Evolutionary conservation across 306 rosid genomes (phyloP).

Genomic region (Comarum palustre): DNA sequence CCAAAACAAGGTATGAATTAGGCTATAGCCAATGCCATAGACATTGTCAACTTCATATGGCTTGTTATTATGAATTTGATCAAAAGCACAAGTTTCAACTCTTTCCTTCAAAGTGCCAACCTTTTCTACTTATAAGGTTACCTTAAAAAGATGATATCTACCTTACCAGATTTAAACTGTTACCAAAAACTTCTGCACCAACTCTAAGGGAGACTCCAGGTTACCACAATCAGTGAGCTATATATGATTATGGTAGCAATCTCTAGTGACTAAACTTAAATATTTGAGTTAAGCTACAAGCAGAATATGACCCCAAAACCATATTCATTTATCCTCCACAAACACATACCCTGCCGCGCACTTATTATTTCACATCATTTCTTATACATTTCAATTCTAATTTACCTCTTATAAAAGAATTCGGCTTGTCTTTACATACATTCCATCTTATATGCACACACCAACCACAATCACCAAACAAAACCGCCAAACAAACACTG

Average conservation of each 20-base stretch:
- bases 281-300: not conserved
- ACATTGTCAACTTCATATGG: slow-evolving; percentile 1
- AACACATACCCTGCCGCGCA: not conserved
- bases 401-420: not conserved
- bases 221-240: not conserved
- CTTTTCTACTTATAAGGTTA: not conserved
- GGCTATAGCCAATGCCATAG: not conserved
- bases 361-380: not conserved
- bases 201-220: not conserved
- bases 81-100: not conserved
- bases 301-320: too few relatives aligned
- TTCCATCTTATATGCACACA: not conserved
- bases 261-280: not conserved
- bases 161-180: not conserved
- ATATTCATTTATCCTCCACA: slow-evolving; percentile 2
- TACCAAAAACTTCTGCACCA: not conserved
- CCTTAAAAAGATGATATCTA: not conserved
- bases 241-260: not conserved
- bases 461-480: not conserved
- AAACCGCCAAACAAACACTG: not conserved
- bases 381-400: not conserved
- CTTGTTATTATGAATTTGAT: not conserved
- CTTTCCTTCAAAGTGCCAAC: not conserved
- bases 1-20: not conserved
- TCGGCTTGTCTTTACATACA: not conserved